Evolutionary conservation across 1,284 basidiomycete species (phyloP).

Genomic region (Peniophora sp.): DNA sequence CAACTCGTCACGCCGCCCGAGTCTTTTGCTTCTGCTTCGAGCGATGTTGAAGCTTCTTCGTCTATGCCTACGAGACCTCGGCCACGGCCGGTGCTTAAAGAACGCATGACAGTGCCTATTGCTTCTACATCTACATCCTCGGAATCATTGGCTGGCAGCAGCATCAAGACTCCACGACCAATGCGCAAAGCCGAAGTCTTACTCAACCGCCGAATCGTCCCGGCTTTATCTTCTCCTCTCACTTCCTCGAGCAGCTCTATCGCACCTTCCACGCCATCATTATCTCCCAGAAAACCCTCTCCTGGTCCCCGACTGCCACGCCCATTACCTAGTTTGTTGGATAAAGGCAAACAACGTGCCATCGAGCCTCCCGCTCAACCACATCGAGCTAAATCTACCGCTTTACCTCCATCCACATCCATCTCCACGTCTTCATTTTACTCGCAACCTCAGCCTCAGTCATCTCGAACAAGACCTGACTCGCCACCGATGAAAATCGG

Average conservation of each 20-base stretch:
- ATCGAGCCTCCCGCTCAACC: not conserved
- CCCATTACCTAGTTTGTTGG: not conserved
- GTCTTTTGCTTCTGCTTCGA: not conserved
- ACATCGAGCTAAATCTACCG: not conserved
- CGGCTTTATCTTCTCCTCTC: not conserved
- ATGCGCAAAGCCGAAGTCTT: not conserved
- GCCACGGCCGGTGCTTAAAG: not conserved
- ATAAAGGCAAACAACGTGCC: not conserved
- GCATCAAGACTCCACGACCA: not conserved
- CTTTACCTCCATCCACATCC: not conserved
- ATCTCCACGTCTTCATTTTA: not conserved
- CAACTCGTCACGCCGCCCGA: not conserved
- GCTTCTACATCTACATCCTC: not conserved
- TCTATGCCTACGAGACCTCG: not conserved
- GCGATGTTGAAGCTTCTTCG: not conserved
- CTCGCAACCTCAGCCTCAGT: not conserved
- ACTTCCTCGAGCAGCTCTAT: conserved; percentile 37
- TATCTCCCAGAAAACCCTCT: not conserved
- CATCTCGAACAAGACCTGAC: not conserved
- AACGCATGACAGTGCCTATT: not conserved
- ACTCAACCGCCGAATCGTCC: not conserved
- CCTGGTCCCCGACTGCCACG: not conserved
- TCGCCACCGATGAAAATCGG: not conserved
- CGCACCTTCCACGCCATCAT: conserved; percentile 48
- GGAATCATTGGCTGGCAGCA: too few relatives aligned